These are phyloP conservation scores for Alternaria ventricosa DNA, from an alignment of 2,329 filamentous ascomycete genomes.

Conservation along the genomic window DNA sequence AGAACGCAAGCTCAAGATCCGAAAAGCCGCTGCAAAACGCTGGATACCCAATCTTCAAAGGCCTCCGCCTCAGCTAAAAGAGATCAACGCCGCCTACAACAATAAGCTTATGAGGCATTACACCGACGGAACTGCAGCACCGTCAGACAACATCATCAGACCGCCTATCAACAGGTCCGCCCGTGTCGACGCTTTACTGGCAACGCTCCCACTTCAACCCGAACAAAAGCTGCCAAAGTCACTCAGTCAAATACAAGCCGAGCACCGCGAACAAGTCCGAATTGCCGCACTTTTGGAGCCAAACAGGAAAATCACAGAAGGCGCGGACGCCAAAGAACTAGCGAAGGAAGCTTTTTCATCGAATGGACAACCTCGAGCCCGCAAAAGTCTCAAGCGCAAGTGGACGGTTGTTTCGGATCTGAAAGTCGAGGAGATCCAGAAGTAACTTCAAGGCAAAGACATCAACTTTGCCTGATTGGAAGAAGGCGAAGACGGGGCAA, in stretches of 20 bases:
- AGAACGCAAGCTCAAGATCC: slow-evolving; percentile 15
- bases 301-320: slow-evolving; percentile 22
- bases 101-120: slow-evolving; percentile 37
- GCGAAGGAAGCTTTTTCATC: slow-evolving; percentile 28
- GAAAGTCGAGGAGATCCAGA: slow-evolving; percentile 9
- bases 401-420: slow-evolving; percentile 28
- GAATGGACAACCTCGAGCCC: not conserved
- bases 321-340: slow-evolving; percentile 10
- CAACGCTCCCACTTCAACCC: slow-evolving; percentile 17
- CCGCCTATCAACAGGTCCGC: slow-evolving; percentile 23
- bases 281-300: not conserved
- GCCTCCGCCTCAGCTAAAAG: slow-evolving; percentile 14
- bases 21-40: slow-evolving; percentile 21
- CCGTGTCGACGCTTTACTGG: slow-evolving; percentile 21
- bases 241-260: not conserved
- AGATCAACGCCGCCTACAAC: slow-evolving; percentile 27
- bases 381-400: slow-evolving; percentile 13
- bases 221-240: not conserved
- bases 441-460: slow-evolving; percentile 11
- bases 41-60: slow-evolving; percentile 26
- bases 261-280: not conserved
- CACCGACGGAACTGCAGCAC: not conserved
- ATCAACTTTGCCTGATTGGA: slow-evolving; percentile 36
- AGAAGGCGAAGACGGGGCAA: slow-evolving; percentile 19
- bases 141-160: slow-evolving; percentile 14